Conservation (phyloP, 805 yeast species). For the Candida ascalaphidarum region DNA sequence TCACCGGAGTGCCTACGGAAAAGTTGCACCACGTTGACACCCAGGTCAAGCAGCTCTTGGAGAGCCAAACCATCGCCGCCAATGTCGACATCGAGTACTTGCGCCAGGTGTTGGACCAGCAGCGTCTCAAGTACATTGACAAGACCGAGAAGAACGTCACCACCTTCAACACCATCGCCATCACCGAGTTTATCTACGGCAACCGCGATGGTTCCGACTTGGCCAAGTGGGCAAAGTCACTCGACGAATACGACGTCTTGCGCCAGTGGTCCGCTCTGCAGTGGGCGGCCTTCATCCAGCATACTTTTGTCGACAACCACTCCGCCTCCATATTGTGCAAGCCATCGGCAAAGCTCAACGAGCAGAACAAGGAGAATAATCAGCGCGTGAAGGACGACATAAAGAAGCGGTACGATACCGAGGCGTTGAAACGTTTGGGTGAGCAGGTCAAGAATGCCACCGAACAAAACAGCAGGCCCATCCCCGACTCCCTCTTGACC, state of each 20-base stretch:
- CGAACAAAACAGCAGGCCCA: constrained; percentile 58
- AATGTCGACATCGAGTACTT: constrained; percentile 58
- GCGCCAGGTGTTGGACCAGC: constrained; percentile 59
- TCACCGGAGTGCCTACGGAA: constrained; percentile 73
- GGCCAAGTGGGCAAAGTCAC: constrained; percentile 41
- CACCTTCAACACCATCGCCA: constrained; percentile 55
- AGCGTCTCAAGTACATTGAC: constrained; percentile 51
- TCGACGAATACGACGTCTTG: constrained; percentile 54
- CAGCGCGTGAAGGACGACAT: constrained; percentile 42
- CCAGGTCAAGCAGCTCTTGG: constrained; percentile 42
- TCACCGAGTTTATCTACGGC: constrained; percentile 78
- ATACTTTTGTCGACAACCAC: constrained; percentile 50
- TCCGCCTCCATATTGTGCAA: constrained; percentile 60
- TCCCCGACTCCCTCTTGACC: constrained; percentile 60
- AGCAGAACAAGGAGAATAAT: constrained; percentile 40
- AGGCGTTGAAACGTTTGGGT: constrained; percentile 48
- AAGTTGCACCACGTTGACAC: constrained; percentile 45
- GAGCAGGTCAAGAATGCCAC: constrained; percentile 54
- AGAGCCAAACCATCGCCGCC: constrained; percentile 39
- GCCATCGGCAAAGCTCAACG: constrained; percentile 62
- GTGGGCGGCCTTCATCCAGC: constrained; percentile 55
- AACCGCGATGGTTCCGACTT: constrained; percentile 51
- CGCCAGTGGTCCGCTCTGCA: constrained; percentile 51
- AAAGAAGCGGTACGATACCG: constrained; percentile 43
- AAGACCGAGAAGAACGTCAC: constrained; percentile 58